phyloP scores from a whole-genome alignment of 495 filamentous ascomycete genomes.

The Podospora appendiculata region DNA sequence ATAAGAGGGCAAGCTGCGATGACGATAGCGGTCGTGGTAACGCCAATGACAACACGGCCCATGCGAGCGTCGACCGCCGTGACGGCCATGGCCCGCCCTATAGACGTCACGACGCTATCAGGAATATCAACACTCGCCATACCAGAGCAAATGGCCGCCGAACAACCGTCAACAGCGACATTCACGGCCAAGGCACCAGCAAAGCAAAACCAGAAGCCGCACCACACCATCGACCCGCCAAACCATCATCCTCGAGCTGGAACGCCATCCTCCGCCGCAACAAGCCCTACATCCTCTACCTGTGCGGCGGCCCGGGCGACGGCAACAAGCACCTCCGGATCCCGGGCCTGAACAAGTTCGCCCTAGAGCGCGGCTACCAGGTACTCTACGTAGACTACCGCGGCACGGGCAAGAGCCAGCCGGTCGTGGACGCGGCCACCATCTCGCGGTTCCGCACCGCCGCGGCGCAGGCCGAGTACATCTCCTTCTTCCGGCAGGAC shows the following conservation, averaged over 20 bases:
- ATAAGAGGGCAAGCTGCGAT: background rate
- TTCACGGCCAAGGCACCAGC: too few relatives aligned
- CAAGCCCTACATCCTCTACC: slow-evolving; percentile 32
- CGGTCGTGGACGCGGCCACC: slow-evolving; percentile 57
- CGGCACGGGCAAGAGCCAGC: slow-evolving; percentile 73
- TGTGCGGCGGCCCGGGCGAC: slow-evolving; percentile 66
- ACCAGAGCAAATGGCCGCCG: too few relatives aligned
- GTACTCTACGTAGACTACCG: slow-evolving; percentile 77
- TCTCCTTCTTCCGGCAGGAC: slow-evolving; percentile 79
- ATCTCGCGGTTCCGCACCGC: slow-evolving; percentile 12
- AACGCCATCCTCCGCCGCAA: background rate
- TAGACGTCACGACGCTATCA: too few relatives aligned
- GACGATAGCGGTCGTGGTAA: too few relatives aligned
- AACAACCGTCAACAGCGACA: too few relatives aligned
- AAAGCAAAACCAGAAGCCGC: too few relatives aligned
- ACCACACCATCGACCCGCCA: too few relatives aligned
- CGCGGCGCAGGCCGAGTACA: slow-evolving; percentile 56
- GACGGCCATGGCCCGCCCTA: too few relatives aligned
- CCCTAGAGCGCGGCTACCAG: slow-evolving; percentile 71
- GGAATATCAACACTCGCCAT: background rate
- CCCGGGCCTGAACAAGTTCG: slow-evolving; percentile 46
- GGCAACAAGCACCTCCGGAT: slow-evolving; percentile 57
- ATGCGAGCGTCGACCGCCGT: too few relatives aligned
- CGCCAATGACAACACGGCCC: too few relatives aligned
- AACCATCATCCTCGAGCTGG: too few relatives aligned